Percentiles rank a stretch among this genome's conserved stretches.
Conservation (phyloP, 164 flowering plant species). For the Piper longum region DNA sequence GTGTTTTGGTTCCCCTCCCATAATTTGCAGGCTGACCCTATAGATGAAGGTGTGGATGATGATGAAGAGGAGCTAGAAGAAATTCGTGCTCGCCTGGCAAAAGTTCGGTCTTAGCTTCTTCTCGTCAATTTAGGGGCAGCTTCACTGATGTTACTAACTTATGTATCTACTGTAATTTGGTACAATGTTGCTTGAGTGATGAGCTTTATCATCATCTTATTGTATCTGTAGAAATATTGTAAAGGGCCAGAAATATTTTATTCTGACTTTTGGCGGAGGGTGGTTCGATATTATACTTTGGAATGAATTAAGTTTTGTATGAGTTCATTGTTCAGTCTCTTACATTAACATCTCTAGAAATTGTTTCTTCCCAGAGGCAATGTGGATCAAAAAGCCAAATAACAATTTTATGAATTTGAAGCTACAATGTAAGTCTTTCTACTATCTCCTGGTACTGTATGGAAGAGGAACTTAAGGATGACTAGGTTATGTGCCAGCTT, state of each 20-base stretch:
- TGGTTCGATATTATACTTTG: no score
- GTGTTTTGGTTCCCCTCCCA: neutral
- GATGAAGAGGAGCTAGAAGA: slow-evolving; percentile 76
- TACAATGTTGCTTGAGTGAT: neutral
- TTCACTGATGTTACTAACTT: neutral
- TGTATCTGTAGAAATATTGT: no score
- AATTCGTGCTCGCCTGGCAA: slow-evolving; percentile 15
- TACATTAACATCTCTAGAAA: no score
- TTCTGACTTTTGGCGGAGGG: no score
- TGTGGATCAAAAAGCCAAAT: no score
- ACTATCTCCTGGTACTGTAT: no score
- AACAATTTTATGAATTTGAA: no score
- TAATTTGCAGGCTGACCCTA: slow-evolving; percentile 34
- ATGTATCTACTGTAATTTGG: neutral
- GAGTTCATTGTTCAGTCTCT: no score
- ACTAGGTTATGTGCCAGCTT: slow-evolving; percentile 10
- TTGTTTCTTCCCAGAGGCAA: no score
- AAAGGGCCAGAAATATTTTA: neutral
- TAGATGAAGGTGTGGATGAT: slow-evolving; percentile 55
- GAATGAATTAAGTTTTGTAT: no score
- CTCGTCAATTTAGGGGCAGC: neutral
- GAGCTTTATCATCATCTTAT: no score
- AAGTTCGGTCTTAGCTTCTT: slow-evolving; percentile 7
- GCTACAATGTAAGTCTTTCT: no score
- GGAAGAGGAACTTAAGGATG: slow-evolving; percentile 16